phyloP scores from a whole-genome alignment of 352 stramenopile genomes.

The Globisporangium paroecandrum region DNA sequence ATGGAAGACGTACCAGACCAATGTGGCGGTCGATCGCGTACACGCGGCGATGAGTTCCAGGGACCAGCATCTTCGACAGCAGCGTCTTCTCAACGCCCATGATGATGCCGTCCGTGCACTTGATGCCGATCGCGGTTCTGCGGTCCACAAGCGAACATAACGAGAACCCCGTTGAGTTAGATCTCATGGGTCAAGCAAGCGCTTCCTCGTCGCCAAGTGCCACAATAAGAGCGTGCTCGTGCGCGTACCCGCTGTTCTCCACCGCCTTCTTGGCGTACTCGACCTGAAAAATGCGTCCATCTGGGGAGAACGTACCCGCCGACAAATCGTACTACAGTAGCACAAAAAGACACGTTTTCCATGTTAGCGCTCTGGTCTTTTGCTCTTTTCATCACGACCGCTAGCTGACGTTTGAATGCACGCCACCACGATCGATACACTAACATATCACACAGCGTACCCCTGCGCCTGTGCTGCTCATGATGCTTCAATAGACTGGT shows the following conservation, averaged over 20 bases:
- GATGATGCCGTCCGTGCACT: slow-evolving; percentile 97
- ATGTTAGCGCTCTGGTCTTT: neutral
- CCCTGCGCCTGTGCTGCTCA: slow-evolving; percentile 84
- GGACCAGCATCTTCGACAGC: slow-evolving; percentile 91
- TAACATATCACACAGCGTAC: slow-evolving; percentile 21
- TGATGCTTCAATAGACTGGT: slow-evolving; percentile 21
- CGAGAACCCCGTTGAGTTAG: neutral
- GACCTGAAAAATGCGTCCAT: slow-evolving; percentile 98
- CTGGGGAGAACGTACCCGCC: slow-evolving; percentile 94
- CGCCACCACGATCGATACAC: neutral
- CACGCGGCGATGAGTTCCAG: slow-evolving; percentile 82
- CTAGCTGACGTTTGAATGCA: neutral
- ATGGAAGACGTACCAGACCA: slow-evolving; percentile 61
- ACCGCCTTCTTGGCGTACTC: slow-evolving; percentile 98
- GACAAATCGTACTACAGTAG: slow-evolving; percentile 77
- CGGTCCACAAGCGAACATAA: neutral
- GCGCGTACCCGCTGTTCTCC: slow-evolving; percentile 90
- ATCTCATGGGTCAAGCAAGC: neutral
- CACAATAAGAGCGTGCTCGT: neutral
- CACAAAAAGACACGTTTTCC: neutral
- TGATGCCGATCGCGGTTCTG: slow-evolving; percentile 96
- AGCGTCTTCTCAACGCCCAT: slow-evolving; percentile 97
- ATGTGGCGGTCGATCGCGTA: slow-evolving; percentile 91
- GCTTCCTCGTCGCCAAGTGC: neutral
- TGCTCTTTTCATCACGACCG: neutral